These are phyloP conservation scores for Penicillium sp. DNA, from an alignment of 2,329 filamentous ascomycete genomes.

Conservation along the genomic window DNA sequence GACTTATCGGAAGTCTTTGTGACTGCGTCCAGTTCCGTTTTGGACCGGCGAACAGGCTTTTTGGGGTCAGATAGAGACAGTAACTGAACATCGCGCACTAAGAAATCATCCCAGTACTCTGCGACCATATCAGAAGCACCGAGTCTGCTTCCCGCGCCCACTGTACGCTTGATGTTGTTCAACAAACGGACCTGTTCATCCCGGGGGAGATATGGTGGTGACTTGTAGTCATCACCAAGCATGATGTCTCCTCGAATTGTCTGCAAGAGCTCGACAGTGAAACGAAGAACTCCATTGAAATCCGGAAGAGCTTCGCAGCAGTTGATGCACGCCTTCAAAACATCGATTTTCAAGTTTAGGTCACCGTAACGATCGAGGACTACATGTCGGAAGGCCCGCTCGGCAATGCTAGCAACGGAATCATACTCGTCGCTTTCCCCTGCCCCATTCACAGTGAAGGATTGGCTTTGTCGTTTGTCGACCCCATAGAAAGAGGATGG, in stretches of 20 bases:
- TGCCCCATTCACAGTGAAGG: conserved; percentile 16
- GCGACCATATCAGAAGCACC: conserved; percentile 68
- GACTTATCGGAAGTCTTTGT: conserved; percentile 39
- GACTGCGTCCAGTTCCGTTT: conserved; percentile 48
- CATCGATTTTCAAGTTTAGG: conserved; percentile 73
- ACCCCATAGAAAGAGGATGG: conserved; percentile 35
- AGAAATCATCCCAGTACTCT: conserved; percentile 96
- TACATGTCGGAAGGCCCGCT: conserved; percentile 46
- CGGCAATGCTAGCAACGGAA: conserved; percentile 38
- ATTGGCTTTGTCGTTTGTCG: conserved; percentile 29
- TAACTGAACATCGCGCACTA: conserved; percentile 73
- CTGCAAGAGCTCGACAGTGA: conserved; percentile 77
- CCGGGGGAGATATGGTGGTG: conserved; percentile 64
- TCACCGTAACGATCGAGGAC: conserved; percentile 65
- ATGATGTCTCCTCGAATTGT: conserved; percentile 73
- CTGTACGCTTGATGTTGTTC: conserved; percentile 80
- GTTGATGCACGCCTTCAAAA: conserved; percentile 84
- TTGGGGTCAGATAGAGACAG: conserved; percentile 59
- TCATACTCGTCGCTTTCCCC: conserved; percentile 31
- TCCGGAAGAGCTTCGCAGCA: conserved; percentile 92
- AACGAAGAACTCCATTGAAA: conserved; percentile 81
- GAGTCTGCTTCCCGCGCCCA: conserved; percentile 69
- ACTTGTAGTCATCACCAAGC: conserved; percentile 64
- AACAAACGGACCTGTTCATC: conserved; percentile 85
- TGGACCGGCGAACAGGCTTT: conserved; percentile 63